Conservation (phyloP, 2,329 filamentous ascomycete species). For the Arthrobotrys sphaeroides region DNA sequence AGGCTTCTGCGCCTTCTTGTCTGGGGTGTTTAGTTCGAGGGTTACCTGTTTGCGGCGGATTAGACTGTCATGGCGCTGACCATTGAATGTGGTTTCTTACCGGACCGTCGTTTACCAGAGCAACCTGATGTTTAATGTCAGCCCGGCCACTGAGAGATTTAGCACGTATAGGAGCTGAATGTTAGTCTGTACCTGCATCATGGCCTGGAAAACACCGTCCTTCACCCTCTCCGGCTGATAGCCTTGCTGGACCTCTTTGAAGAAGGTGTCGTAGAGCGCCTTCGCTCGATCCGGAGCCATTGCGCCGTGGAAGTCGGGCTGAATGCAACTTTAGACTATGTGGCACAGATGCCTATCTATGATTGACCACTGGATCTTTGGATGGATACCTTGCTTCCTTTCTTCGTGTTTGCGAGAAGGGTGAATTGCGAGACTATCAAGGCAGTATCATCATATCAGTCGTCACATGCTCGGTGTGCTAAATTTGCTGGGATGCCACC, state of each 20-base stretch:
- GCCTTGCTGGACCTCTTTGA: conserved; percentile 75
- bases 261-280: conserved; percentile 83
- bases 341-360: not conserved
- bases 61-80: not conserved
- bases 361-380: not conserved
- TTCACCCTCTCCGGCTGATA: conserved; percentile 82
- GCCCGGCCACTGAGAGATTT: not conserved
- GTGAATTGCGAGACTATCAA: conserved; percentile 92
- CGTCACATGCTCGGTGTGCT: not conserved
- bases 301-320: conserved; percentile 92
- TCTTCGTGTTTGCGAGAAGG: conserved; percentile 89
- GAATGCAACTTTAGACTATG: not conserved
- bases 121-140: conserved; percentile 22
- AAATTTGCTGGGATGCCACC: conserved; percentile 56
- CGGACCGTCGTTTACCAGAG: conserved; percentile 48
- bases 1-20: conserved; percentile 37
- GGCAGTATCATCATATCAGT: not conserved
- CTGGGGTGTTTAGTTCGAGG: conserved; percentile 45
- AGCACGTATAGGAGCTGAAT: not conserved
- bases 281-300: conserved; percentile 80
- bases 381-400: conserved; percentile 72
- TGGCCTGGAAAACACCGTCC: conserved; percentile 96
- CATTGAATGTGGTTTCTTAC: not conserved
- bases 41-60: conserved; percentile 17
- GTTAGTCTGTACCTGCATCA: conserved; percentile 87